Evolutionary conservation across 495 filamentous ascomycete genomes (phyloP).

Genomic region (Filosporella fistucella): DNA sequence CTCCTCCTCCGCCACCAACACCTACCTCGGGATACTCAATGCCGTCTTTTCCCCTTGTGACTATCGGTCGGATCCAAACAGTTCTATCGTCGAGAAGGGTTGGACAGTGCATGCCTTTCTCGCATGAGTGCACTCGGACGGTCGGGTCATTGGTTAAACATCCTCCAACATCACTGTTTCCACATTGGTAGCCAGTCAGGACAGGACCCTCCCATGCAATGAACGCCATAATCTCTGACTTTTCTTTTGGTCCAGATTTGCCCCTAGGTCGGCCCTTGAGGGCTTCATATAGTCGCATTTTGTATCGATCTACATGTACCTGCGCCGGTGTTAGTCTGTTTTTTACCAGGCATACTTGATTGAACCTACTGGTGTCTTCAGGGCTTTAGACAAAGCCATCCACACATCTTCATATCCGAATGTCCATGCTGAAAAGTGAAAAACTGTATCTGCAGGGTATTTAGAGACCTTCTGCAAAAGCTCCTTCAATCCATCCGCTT

Average conservation of each 20-base stretch:
- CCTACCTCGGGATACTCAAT: conserved; percentile 66
- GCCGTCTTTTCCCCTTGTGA: conserved; percentile 52
- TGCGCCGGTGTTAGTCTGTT: conserved; percentile 30
- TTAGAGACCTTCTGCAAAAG: conserved; percentile 61
- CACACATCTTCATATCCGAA: conserved; percentile 93
- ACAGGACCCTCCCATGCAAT: conserved; percentile 54
- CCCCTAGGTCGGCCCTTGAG: conserved; percentile 29
- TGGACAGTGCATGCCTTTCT: conserved; percentile 67
- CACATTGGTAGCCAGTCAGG: conserved; percentile 72
- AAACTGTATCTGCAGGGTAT: conserved; percentile 73
- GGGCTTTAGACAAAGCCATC: conserved; percentile 68
- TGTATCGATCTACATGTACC: conserved; percentile 84
- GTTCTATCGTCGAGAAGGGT: conserved; percentile 46
- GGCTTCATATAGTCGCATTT: conserved; percentile 66
- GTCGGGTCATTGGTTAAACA: conserved; percentile 61
- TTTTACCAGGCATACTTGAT: not conserved
- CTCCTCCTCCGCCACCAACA: conserved; percentile 74
- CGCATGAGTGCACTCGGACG: conserved; percentile 85
- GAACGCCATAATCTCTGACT: too few species aligned
- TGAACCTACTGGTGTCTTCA: conserved; percentile 55
- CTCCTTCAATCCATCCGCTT: conserved; percentile 71
- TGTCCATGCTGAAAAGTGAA: conserved; percentile 89
- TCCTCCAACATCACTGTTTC: conserved; percentile 63
- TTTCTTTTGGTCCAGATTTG: conserved; percentile 26
- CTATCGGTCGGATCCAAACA: conserved; percentile 76